Conservation (phyloP, 495 filamentous ascomycete genomes). For the Aspergillus olivimuriae region DNA sequence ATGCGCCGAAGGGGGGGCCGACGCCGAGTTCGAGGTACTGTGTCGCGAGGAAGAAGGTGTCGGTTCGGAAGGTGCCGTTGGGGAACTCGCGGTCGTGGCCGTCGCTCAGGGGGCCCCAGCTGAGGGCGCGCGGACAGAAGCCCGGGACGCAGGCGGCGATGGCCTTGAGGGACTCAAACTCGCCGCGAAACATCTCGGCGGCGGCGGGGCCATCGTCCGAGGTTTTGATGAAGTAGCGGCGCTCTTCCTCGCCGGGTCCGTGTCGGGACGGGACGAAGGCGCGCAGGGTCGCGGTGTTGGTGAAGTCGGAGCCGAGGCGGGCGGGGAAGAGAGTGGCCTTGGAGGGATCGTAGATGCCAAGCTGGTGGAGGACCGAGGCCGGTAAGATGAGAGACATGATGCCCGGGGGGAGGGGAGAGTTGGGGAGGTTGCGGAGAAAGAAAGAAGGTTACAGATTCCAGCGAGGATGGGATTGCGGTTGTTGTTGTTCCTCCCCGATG, state of each 20-base stretch:
- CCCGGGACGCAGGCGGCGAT: constrained; percentile 63
- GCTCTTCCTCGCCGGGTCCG: constrained; percentile 42
- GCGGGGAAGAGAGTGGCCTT: constrained; percentile 49
- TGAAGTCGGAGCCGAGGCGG: constrained; percentile 66
- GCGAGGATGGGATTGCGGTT: no score
- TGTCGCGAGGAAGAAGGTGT: constrained; percentile 69
- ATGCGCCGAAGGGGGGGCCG: constrained; percentile 25
- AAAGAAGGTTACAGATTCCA: neutral
- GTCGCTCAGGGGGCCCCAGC: constrained; percentile 57
- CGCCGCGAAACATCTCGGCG: constrained; percentile 76
- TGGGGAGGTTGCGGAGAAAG: neutral
- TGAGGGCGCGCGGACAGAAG: constrained; percentile 67
- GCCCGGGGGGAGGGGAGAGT: no score
- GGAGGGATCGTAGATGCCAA: constrained; percentile 54
- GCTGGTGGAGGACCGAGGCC: constrained; percentile 52
- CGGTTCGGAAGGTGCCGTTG: no score
- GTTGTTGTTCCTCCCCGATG: no score
- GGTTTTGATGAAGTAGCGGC: constrained; percentile 77
- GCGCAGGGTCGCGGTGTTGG: constrained; percentile 64
- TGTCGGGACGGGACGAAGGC: constrained; percentile 32
- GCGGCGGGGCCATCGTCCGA: constrained; percentile 52
- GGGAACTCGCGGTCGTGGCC: no score
- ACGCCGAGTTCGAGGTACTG: constrained; percentile 67
- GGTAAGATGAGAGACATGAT: constrained; percentile 43
- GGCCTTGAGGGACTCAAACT: constrained; percentile 77